Conservation (phyloP, 768 basidiomycete genomes). For the Macrolepiota albuminosa region DNA sequence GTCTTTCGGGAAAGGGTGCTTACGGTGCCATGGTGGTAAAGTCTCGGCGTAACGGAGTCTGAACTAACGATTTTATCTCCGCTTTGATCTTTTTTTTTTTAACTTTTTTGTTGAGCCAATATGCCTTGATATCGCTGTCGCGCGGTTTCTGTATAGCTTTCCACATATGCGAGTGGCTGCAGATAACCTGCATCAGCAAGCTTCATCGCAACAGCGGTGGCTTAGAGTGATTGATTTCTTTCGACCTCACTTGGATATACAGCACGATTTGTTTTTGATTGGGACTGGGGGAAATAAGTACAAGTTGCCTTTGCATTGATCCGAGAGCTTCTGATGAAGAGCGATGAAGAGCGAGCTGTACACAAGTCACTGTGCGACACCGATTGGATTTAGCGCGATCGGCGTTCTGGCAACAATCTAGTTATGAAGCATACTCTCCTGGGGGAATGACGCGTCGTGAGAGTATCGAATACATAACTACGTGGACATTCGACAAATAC, state of each 20-base stretch:
- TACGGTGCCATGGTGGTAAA: too few relatives aligned
- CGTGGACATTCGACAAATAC: not conserved
- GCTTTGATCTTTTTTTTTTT: not conserved
- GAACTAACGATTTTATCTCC: not conserved
- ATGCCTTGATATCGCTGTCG: not conserved
- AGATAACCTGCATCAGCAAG: not conserved
- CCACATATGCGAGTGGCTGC: not conserved
- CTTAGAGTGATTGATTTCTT: not conserved
- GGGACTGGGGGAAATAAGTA: not conserved
- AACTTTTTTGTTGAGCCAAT: too few relatives aligned
- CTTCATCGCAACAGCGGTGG: not conserved
- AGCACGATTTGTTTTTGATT: not conserved
- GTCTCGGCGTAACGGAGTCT: too few relatives aligned
- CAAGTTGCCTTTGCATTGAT: not conserved
- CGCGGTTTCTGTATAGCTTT: not conserved
- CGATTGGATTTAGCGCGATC: not conserved
- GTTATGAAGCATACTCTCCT: too few relatives aligned
- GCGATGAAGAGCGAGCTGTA: not conserved
- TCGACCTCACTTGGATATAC: not conserved
- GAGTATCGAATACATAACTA: too few relatives aligned
- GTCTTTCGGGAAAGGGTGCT: not conserved
- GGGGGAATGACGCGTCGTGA: too few relatives aligned
- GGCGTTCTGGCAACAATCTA: too few relatives aligned
- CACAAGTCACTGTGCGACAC: not conserved
- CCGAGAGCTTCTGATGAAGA: not conserved